Percentiles rank a stretch among this genome's conserved stretches.
Conservation (phyloP, 805 yeast species). For the Myxozyma kluyveri region DNA sequence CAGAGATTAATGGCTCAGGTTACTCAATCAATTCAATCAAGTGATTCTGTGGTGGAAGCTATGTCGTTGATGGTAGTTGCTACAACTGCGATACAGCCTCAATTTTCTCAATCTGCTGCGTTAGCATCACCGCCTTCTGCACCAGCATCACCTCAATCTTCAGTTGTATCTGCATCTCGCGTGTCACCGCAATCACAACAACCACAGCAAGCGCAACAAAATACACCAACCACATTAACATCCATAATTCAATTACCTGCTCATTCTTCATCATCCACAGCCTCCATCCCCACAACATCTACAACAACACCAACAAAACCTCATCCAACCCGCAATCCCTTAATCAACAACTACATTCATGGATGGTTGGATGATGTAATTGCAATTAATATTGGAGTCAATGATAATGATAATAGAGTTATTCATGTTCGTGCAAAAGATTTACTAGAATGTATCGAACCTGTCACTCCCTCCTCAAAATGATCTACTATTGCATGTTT, state of each 20-base stretch:
- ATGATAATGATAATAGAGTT: constrained; percentile 7
- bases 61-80: not conserved
- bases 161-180: not conserved
- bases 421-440: constrained; percentile 13
- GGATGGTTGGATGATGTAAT: constrained; percentile 21
- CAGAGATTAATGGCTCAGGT: not conserved
- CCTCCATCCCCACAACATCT: too few species aligned
- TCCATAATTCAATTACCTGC: not conserved
- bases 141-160: not conserved
- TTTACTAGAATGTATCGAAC: constrained; percentile 15
- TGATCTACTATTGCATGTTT: too few species aligned
- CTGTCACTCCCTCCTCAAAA: too few species aligned
- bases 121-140: not conserved
- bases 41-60: not conserved
- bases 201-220: not conserved
- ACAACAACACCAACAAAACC: not conserved
- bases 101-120: not conserved
- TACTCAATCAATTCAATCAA: not conserved
- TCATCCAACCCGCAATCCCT: not conserved
- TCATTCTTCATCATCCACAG: not conserved
- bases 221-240: not conserved
- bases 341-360: constrained; percentile 7
- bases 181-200: not conserved
- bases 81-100: not conserved
- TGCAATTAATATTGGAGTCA: constrained; percentile 8